These are phyloP conservation scores for Carex myosuroides DNA, from an alignment of 176 grass and related monocot species.

Conservation along the genomic window DNA sequence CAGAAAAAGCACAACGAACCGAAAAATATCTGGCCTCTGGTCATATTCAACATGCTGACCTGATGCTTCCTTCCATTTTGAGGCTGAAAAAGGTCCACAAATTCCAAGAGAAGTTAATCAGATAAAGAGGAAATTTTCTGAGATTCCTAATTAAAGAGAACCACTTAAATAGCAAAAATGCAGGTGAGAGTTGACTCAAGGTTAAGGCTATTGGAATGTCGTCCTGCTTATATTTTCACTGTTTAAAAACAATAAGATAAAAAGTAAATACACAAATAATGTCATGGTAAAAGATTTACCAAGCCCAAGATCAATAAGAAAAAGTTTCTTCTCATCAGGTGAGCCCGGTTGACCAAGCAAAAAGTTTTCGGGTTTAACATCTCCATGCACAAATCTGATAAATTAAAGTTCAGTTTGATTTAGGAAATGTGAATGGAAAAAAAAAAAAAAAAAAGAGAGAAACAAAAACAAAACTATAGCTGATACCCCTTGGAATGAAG, in stretches of 20 bases:
- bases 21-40: slow-evolving; percentile 81
- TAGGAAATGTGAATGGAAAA: neutral
- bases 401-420: neutral
- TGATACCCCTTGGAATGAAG: slow-evolving; percentile 71
- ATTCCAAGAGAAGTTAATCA: neutral
- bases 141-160: neutral
- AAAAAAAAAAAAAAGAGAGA: neutral
- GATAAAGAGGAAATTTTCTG: neutral
- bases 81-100: slow-evolving; percentile 45
- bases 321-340: slow-evolving; percentile 78
- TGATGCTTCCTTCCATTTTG: slow-evolving; percentile 60
- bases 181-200: neutral
- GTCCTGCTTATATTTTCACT: neutral
- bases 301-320: slow-evolving; percentile 90
- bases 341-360: slow-evolving; percentile 82
- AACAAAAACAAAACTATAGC: slow-evolving; percentile 12
- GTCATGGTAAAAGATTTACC: slow-evolving; percentile 32
- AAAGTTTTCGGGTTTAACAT: slow-evolving; percentile 95
- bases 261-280: slow-evolving; percentile 13
- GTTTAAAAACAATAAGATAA: neutral
- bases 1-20: slow-evolving; percentile 35
- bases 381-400: slow-evolving; percentile 73
- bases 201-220: neutral
- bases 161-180: neutral
- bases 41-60: slow-evolving; percentile 77